phyloP scores from a whole-genome alignment of 106 monocot species.

The Alisma plantagoaquatica region DNA sequence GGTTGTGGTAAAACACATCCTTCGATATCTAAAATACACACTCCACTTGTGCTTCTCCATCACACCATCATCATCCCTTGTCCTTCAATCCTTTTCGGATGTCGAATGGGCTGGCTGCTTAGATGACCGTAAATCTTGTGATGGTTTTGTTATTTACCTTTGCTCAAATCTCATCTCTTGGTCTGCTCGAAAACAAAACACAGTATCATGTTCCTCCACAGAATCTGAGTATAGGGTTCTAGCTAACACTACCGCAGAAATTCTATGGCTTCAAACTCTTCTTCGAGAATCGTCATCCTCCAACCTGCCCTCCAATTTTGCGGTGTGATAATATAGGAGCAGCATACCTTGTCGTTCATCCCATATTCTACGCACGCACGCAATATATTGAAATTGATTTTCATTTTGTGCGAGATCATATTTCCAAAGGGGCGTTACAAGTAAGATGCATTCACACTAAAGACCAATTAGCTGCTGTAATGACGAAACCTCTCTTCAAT shows the following conservation, averaged over 20 bases:
- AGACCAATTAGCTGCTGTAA: not conserved
- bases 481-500: not conserved
- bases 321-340: not conserved
- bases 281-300: not conserved
- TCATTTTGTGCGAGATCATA: not conserved
- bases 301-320: not conserved
- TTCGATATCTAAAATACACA: too few species aligned
- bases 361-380: not conserved
- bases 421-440: not conserved
- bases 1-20: too few species aligned
- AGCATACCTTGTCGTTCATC: not conserved
- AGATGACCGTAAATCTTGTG: too few species aligned
- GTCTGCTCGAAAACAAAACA: too few species aligned
- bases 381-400: not conserved
- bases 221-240: not conserved
- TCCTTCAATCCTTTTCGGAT: too few species aligned
- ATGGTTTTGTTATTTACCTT: too few species aligned
- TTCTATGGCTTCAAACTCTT: not conserved
- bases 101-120: too few species aligned
- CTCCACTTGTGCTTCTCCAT: too few species aligned
- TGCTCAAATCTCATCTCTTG: too few species aligned
- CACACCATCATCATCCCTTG: too few species aligned
- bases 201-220: not conserved
- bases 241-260: not conserved
- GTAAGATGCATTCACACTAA: not conserved